Evolutionary conservation across 2,329 filamentous ascomycete genomes (phyloP).

Genomic region (Cladosporium oxysporum): DNA sequence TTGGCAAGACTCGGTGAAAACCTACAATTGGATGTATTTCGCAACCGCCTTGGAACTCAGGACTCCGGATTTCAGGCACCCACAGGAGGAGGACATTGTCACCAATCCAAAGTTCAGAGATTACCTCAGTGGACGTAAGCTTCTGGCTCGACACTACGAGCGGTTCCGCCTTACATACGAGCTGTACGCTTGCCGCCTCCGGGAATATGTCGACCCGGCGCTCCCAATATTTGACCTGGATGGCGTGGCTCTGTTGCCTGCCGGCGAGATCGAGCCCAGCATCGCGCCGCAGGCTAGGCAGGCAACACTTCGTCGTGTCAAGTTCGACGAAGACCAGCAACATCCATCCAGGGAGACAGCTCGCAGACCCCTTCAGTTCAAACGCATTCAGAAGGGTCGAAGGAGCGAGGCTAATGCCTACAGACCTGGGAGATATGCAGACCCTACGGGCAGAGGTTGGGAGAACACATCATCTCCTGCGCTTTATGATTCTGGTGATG

Average conservation of each 20-base stretch:
- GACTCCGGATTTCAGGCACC: neutral
- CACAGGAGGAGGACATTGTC: neutral
- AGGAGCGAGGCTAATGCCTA: neutral
- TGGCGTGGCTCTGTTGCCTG: neutral
- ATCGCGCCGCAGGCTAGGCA: neutral
- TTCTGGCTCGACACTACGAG: neutral
- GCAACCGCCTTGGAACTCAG: no score
- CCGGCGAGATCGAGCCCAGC: neutral
- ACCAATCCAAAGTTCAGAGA: neutral
- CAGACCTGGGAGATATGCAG: neutral
- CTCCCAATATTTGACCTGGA: neutral
- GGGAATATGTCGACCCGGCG: neutral
- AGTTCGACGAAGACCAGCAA: neutral
- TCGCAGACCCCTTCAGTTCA: neutral
- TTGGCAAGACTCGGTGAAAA: neutral
- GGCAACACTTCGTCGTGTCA: neutral
- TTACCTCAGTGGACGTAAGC: neutral
- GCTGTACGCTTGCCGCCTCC: neutral
- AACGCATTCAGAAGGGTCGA: neutral
- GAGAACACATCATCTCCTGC: neutral
- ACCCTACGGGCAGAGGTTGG: neutral
- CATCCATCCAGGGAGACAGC: constrained; percentile 1
- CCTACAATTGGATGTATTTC: neutral
- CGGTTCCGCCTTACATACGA: neutral
- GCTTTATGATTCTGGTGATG: neutral